These are phyloP conservation scores for Baudoinia panamericana DNA, from an alignment of 495 filamentous ascomycete genomes.

Conservation along the genomic window DNA sequence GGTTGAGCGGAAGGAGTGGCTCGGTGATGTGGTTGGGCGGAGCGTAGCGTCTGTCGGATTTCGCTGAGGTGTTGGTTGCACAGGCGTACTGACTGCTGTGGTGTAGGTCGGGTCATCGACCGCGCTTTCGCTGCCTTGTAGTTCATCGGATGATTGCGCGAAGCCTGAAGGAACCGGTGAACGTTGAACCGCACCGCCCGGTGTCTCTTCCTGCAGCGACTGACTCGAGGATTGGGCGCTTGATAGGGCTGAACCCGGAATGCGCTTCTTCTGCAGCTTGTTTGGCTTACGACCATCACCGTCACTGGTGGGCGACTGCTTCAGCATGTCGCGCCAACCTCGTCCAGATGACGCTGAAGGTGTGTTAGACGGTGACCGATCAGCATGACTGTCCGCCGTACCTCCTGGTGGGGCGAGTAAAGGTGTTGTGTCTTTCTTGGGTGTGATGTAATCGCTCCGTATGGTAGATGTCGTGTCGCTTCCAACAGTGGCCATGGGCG, in stretches of 20 bases:
- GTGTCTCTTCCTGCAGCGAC: conserved; percentile 44
- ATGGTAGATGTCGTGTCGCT: conserved; percentile 14
- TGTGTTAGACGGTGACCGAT: conserved; percentile 17
- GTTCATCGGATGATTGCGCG: neutral
- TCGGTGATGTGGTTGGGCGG: conserved; percentile 16
- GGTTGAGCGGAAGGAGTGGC: conserved; percentile 29
- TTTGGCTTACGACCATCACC: conserved; percentile 62
- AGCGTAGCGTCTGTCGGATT: conserved; percentile 13
- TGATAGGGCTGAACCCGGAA: conserved; percentile 56
- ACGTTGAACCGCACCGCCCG: neutral
- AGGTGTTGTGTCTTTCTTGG: conserved; percentile 18
- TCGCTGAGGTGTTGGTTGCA: conserved; percentile 8
- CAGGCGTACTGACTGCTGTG: conserved; percentile 32
- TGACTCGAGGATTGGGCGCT: conserved; percentile 78
- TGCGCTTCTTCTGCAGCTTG: conserved; percentile 71
- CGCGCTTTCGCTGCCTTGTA: neutral
- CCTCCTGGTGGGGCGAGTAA: conserved; percentile 10
- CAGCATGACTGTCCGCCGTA: conserved; percentile 7
- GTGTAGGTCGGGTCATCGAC: conserved; percentile 9
- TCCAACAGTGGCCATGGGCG: conserved; percentile 13
- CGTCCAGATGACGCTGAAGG: conserved; percentile 10
- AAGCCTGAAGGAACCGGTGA: conserved; percentile 9
- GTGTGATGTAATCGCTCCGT: conserved; percentile 14
- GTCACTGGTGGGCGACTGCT: conserved; percentile 41
- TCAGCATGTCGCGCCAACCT: conserved; percentile 22